Evolutionary conservation across 2,329 filamentous ascomycete genomes (phyloP), one percentile per base, ranked within the genome.

Genomic region (Dactylonectria macrodidyma): DNA sequence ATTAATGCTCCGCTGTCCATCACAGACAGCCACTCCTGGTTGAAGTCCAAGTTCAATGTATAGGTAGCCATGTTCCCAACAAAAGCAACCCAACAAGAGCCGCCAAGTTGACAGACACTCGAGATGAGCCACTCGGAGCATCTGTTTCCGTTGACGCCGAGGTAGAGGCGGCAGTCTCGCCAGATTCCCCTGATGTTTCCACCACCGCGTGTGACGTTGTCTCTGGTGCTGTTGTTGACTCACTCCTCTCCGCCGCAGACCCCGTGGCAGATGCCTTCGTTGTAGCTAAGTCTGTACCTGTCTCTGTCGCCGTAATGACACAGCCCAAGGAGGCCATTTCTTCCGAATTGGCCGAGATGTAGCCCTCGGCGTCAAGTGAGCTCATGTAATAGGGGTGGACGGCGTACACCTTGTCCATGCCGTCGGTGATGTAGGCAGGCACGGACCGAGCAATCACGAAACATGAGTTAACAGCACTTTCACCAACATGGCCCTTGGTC

Each of bases 381-480:
- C 11, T 30, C 14, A 41, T 12, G 48, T 51, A 66, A 51, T 56
- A 50, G 8, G n/a, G 34, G 9, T 48, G 54, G 48, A 54, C 11
- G 10, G 41, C 38, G 64, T 51, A 44, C 22, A 63, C 5, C 48
- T 62, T 30, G 9, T 65, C 57, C 26, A 36, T 56, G 22, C 34
- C 61, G 36, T 26, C 64, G 9, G 61, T 66, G 54, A 70, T 60
- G 30, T 59, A 66, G 6, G 38, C 46, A 33, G 59, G 51, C 19
- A 65, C 59, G 41, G 54, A 51, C 19, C 56, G 59, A 57, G 46
- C 55, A 33, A 57, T 24, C 5, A 57, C 34, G 12, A 66, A 64
- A 44, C 61, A 55, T 14, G 50, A 59, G 14, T 63, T 71, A 59
- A 74, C 68, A 38, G 66, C 61, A 36, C 36, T 61, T 12, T 30